Evolutionary conservation across 345 rosid species (phyloP), one percentile per base, ranked within the genome.

Genomic region (Murraya paniculata): DNA sequence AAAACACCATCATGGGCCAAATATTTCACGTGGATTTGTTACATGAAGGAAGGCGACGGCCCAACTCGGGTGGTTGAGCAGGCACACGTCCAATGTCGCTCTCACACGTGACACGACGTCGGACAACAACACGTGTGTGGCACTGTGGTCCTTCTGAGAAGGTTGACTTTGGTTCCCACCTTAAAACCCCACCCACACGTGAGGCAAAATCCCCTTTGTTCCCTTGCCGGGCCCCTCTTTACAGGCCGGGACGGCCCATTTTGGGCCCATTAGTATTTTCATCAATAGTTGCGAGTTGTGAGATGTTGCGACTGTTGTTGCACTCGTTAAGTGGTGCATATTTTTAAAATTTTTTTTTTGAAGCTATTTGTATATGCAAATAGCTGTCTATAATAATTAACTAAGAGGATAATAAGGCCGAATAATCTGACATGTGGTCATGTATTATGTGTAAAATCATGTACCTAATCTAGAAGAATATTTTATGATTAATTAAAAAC

Each of bases 151-250:
- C 68, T 45, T 27, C 3, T 2, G 39, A 9, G 75, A 64, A 67
- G 74, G 60, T 78, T 64, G 82, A 81, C 84, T 68, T 79, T 78
- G 82, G 76, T 80, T 31, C 62, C 68, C 72, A 45, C 64, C 30
- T 0, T 1, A 31, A 31, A 78, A 75, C 83, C 86, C 85, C 88
- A 82, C 82, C 86, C 91, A 56, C 89, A 86, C 90, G 90, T 81
- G 92, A 74, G 86, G 82, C 74, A 56, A 79, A 79, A 81, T 76
- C 69, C 72, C 30, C 53, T 27, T 21, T 70, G 68, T 31, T 82
- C 78, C 82, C 64, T 24, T 61, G 62, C 48, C 68, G 83, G 82
- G 77, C 75, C 83, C 77, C 25, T 50, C n/a, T 0, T 19, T 9
- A 24, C 30, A 65, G 81, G 80, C 80, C 86, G 11, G 27, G 2